These are phyloP conservation scores for Botrytis elliptica DNA, from an alignment of 2,329 filamentous ascomycete species.

Conservation along the genomic window DNA sequence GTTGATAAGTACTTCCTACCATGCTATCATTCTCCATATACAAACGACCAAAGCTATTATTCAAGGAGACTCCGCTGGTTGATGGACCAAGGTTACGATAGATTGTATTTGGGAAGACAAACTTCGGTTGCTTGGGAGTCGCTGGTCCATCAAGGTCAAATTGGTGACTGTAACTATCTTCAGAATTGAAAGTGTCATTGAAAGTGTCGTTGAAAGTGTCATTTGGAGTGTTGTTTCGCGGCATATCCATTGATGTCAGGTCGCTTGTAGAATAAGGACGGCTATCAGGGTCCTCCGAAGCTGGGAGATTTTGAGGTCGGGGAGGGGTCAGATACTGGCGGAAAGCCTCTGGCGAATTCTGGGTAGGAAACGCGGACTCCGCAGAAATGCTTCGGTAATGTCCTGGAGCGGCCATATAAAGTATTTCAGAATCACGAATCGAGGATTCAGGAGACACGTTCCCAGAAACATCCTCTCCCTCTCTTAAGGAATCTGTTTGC, in stretches of 20 bases:
- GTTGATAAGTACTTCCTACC: not conserved
- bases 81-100: not conserved
- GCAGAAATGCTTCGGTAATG: not conserved
- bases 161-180: not conserved
- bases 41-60: constrained; percentile 3
- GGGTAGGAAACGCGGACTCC: not conserved
- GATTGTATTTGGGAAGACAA: not conserved
- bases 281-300: not conserved
- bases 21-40: constrained; percentile 17
- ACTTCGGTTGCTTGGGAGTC: constrained; percentile 9
- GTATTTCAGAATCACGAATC: constrained; percentile 12
- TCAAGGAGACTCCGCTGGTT: constrained; percentile 2
- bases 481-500: not conserved
- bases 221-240: constrained; percentile 22
- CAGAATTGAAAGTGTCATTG: not conserved
- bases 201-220: not conserved
- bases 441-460: not conserved
- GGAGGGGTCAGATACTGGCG: constrained; percentile 15
- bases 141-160: not conserved
- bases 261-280: constrained; percentile 27
- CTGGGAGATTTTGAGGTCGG: constrained; percentile 2
- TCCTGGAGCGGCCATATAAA: constrained; percentile 12
- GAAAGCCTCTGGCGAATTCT: constrained; percentile 8
- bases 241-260: constrained; percentile 23
- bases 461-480: not conserved